These are phyloP conservation scores for Geranomyces variabilis DNA, from an alignment of 192 early-diverging fungal genomes.

Conservation along the genomic window DNA sequence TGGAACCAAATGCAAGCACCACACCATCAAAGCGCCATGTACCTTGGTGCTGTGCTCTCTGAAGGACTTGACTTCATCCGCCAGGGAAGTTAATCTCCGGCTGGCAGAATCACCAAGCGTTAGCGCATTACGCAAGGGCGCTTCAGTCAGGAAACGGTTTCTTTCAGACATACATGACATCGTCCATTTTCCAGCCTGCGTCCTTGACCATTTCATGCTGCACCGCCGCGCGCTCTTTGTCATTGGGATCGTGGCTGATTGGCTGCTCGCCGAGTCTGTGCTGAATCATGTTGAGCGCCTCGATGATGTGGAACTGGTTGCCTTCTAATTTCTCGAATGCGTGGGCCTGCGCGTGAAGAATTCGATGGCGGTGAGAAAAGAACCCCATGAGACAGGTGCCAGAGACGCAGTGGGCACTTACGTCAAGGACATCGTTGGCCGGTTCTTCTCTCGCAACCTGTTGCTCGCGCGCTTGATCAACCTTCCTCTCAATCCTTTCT, in stretches of 20 bases:
- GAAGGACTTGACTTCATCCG: background rate
- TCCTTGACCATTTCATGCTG: constrained; percentile 13
- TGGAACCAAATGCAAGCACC: background rate
- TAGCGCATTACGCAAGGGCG: background rate
- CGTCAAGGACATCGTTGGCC: background rate
- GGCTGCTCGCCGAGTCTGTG: constrained; percentile 33
- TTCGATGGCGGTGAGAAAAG: background rate
- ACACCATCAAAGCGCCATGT: no score
- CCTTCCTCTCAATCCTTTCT: constrained; percentile 35
- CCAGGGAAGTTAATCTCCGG: background rate
- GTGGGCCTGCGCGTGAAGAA: constrained; percentile 27
- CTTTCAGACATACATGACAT: background rate
- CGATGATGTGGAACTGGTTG: constrained; percentile 59
- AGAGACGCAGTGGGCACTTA: background rate
- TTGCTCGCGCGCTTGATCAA: constrained; percentile 33
- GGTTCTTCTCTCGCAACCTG: constrained; percentile 9
- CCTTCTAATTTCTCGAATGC: constrained; percentile 46
- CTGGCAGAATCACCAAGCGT: no score
- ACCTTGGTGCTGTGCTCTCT: no score
- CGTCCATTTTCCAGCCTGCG: constrained; percentile 5
- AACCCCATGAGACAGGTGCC: background rate
- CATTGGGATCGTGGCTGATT: background rate
- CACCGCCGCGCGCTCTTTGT: background rate
- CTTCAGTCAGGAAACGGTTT: background rate
- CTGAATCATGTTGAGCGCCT: constrained; percentile 49